Conservation (phyloP, 352 stramenopile species). For the Globisporangium acanthophoron region DNA sequence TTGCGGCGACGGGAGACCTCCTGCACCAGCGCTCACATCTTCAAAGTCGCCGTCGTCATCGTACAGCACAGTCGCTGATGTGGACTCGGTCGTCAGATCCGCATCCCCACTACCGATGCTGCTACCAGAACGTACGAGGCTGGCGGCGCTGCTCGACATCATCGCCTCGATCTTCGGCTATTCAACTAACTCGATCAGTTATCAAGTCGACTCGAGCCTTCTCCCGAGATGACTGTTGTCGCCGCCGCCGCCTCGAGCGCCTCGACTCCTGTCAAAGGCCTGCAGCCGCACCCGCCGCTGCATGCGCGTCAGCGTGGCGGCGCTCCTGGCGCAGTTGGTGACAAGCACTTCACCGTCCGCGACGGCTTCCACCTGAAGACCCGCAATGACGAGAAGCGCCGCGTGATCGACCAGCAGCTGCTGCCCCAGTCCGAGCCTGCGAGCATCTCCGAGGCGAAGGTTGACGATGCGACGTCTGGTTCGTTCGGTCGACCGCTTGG, state of each 20-base stretch:
- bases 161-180: background rate
- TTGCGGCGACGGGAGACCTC: background rate
- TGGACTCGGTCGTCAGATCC: background rate
- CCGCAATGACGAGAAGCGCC: conserved; percentile 40
- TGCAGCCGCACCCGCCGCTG: conserved; percentile 2
- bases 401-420: conserved; percentile 36
- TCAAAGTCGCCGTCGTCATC: conserved; percentile 12
- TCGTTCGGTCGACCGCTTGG: background rate
- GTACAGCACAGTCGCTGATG: background rate
- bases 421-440: background rate
- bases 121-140: background rate
- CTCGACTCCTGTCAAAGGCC: background rate
- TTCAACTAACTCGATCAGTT: no score
- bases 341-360: conserved; percentile 55
- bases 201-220: no score
- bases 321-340: background rate
- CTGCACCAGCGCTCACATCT: background rate
- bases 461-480: background rate
- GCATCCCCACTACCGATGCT: background rate
- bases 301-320: background rate
- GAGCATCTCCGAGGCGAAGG: background rate
- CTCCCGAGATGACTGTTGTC: background rate
- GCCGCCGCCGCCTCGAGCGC: background rate
- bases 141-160: background rate
- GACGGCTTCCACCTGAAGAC: conserved; percentile 70